Evolutionary conservation across 345 rosid species (phyloP).

Genomic region (Eutrema yunnanense): DNA sequence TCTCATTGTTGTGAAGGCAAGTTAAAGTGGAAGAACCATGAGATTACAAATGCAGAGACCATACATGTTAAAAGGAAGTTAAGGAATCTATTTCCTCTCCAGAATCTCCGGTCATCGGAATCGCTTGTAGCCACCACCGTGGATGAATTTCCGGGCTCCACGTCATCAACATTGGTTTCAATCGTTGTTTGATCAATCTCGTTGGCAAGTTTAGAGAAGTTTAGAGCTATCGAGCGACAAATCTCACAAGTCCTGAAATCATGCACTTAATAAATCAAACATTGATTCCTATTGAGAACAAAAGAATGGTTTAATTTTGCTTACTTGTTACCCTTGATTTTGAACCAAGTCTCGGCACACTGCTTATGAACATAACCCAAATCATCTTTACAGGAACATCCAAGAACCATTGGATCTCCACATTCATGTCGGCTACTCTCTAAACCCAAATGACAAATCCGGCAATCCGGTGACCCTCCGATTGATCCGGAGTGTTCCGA

Average conservation of each 20-base stretch:
- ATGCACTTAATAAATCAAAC: not conserved
- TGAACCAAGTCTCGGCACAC: conserved; percentile 98
- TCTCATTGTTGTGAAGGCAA: conserved; percentile 32
- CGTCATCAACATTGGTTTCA: conserved; percentile 22
- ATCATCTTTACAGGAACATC: conserved; percentile 94
- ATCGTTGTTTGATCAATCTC: conserved; percentile 12
- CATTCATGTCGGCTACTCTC: conserved; percentile 48
- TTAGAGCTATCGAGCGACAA: conserved; percentile 67
- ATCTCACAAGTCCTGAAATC: conserved; percentile 84
- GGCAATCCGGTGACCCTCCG: conserved; percentile 37
- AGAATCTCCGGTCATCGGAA: conserved; percentile 60
- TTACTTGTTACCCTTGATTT: conserved; percentile 90
- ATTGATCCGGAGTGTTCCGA: not conserved
- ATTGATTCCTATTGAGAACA: not conserved
- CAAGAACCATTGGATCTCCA: conserved; percentile 73
- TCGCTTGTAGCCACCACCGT: conserved; percentile 9
- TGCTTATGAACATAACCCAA: conserved; percentile 91
- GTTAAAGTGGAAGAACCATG: conserved; percentile 36
- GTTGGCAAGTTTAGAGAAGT: conserved; percentile 41
- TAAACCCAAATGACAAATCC: conserved; percentile 93
- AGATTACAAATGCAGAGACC: conserved; percentile 35
- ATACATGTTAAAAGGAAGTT: conserved; percentile 30
- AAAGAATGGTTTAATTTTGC: not conserved
- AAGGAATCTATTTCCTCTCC: conserved; percentile 62
- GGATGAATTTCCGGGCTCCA: conserved; percentile 27